Evolutionary conservation across 805 yeast species (phyloP).

Genomic region (Scheffersomyces stipitis): DNA sequence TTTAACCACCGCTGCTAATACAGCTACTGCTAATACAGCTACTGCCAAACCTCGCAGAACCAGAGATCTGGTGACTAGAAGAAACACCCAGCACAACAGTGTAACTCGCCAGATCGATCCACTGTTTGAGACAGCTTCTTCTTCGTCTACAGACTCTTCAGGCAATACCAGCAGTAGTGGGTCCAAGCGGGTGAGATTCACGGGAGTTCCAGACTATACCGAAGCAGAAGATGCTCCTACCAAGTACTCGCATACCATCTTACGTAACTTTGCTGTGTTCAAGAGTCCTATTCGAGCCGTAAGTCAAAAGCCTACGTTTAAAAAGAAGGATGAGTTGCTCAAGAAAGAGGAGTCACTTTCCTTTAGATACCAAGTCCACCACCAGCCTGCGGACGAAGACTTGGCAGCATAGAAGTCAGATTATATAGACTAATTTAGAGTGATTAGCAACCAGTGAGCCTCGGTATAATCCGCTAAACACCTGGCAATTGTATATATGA

Average conservation of each 20-base stretch:
- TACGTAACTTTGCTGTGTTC: conserved; percentile 41
- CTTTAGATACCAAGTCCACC: conserved; percentile 22
- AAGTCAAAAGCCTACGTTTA: conserved; percentile 11
- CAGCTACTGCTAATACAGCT: background rate
- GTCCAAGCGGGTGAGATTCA: conserved; percentile 52
- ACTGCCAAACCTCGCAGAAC: conserved; percentile 9
- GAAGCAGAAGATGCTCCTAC: conserved; percentile 59
- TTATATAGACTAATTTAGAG: conserved; percentile 1
- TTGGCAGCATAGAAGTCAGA: conserved; percentile 10
- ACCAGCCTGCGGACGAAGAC: background rate
- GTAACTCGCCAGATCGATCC: conserved; percentile 13
- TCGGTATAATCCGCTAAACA: background rate
- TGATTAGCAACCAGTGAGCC: background rate
- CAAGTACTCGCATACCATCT: conserved; percentile 31
- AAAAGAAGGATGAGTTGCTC: conserved; percentile 36
- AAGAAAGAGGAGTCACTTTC: conserved; percentile 41
- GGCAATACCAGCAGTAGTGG: conserved; percentile 3
- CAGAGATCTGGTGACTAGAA: conserved; percentile 25
- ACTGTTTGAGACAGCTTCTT: conserved; percentile 4
- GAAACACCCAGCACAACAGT: conserved; percentile 33
- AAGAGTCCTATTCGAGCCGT: conserved; percentile 5
- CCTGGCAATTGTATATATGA: background rate
- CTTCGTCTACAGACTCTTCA: conserved; percentile 9
- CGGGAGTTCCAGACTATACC: conserved; percentile 51
- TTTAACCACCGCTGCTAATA: conserved; percentile 1